Base-by-base conservation (phyloP, 2,329 filamentous ascomycete species). In the Penicillium italicum region DNA sequence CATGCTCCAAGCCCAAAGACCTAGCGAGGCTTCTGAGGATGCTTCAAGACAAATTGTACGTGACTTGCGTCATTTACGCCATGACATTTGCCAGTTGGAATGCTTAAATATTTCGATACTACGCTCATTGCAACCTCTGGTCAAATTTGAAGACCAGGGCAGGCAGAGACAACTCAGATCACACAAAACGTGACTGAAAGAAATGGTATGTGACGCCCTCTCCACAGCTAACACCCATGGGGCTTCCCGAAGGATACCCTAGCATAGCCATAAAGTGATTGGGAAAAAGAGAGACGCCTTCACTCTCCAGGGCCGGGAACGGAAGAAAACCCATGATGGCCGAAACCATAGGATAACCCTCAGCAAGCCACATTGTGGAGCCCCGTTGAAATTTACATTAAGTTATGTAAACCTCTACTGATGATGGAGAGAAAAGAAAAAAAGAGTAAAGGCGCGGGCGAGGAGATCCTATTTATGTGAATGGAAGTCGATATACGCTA, bases 361-460 rank as follows among this genome's bases (percentile, higher is more conserved):
- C 74, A 79, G 77, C 74, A 72, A 75, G 75, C 77, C 75, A 73
- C 73, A 65, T 65, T 66, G 73, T 73, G 75, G 75, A 77, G 75
- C 76, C 76, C 71, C 74, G 70, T 69, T 74, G 66, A 63, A 67
- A 71, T 72, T 76, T 77, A 77, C 76, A 74, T 77, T 74, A 74
- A 73, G 69, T 71, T 75, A 74, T 73, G 75, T 77, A 79, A 77
- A 78, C 76, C 76, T 72, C 76, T 79, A 79, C 76, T 79, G 76
- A 78, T 79, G 76, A 77, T 78, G 69, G 64, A 69, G 69, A 73
- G 72, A 66, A 72, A 72, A 67, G 63, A 71, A 71, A 73, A 73
- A 69, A 64, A 70, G 64, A 66, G 59, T 53, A 58, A 43, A 66
- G 60, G 50, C 51, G 31, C 51, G 44, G 50, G 57, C 31, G 54